These are phyloP conservation scores for Rhododendron griersonianum DNA, from an alignment of 148 eudicot species.

Conservation along the genomic window DNA sequence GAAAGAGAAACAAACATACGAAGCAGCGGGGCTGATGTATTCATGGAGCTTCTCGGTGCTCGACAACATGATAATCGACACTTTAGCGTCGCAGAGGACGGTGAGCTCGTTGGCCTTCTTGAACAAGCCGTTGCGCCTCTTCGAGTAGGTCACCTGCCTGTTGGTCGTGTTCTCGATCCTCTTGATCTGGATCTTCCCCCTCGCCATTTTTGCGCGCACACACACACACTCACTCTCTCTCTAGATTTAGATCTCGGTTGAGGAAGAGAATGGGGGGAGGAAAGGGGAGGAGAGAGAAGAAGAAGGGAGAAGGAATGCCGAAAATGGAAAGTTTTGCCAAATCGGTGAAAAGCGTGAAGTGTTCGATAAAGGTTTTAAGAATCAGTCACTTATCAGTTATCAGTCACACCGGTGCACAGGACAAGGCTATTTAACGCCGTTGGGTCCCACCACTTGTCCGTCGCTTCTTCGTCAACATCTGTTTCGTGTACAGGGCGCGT, in stretches of 20 bases:
- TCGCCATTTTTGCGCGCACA: constrained; percentile 39
- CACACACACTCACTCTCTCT: neutral
- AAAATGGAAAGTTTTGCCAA: constrained; percentile 29
- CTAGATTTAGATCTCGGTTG: neutral
- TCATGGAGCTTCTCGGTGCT: constrained; percentile 68
- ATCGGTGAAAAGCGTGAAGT: constrained; percentile 20
- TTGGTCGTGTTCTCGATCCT: constrained; percentile 79
- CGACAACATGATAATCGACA: constrained; percentile 82
- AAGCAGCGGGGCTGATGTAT: constrained; percentile 44
- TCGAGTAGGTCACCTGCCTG: constrained; percentile 88
- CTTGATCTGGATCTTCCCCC: constrained; percentile 90
- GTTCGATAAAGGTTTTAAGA: constrained; percentile 27
- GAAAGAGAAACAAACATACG: constrained; percentile 28
- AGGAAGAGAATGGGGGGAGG: neutral
- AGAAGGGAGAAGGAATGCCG: neutral
- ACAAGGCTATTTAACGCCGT: neutral
- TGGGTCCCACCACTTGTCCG: neutral
- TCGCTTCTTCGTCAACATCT: neutral
- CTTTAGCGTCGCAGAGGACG: constrained; percentile 79
- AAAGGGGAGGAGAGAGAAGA: neutral
- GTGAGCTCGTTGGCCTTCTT: constrained; percentile 85
- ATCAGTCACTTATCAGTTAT: constrained; percentile 26
- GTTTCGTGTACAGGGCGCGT: too few relatives aligned
- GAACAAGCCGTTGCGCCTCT: constrained; percentile 77
- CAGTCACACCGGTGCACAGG: neutral